Base-by-base conservation (phyloP, 169 alveolate species). In the Cryptosporidium viatorum region DNA sequence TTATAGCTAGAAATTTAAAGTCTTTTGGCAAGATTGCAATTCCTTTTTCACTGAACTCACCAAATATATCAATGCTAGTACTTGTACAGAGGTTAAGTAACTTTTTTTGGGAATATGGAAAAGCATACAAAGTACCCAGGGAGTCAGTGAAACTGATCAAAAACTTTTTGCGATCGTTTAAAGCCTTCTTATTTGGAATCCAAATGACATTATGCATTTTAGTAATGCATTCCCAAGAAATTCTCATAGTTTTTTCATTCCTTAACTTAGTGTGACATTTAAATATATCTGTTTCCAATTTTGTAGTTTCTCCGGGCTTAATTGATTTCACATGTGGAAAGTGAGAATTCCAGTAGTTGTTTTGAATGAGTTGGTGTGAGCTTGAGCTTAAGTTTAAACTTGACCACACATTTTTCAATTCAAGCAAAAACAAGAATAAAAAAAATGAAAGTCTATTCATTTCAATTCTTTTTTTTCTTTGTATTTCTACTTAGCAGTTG, bases 161-260 rank as follows among this genome's bases (percentile, higher is more conserved):
- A 29, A 39, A 65, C 29, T 39, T 65, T 0, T 29, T 31, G 31
- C 37, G 62, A 8, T 65, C 55, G 12, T 41, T 26, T 8, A 39
- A 29, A 37, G 59, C 3, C 14, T 31, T 37, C 41, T 45, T 65
- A 39, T 80, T 80, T 50, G 89, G 89, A 18, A 59, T 59, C 89
- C 89, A 80, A 29, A 62, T 37, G 21, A 80, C 68, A 65, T 65
- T 48, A 1, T 74, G 23, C 3, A 55, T 12, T 21, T 80, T 80
- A 59, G 89, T 80, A 60, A 16, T 31, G 39, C 89, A 80, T 29
- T 39, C 39, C 89, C 89, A 80, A 23, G 89, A 80, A 2, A 80
- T 65, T 18, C 18, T 37, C n/a, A 45, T 65, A 21, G 74, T 23
- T 18, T 29, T 59, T 26, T 41, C 31, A 12, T 80, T 51, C n/a